Evolutionary conservation across 169 alveolate genomes (phyloP).

Genomic region (Eimeria acervulina): DNA sequence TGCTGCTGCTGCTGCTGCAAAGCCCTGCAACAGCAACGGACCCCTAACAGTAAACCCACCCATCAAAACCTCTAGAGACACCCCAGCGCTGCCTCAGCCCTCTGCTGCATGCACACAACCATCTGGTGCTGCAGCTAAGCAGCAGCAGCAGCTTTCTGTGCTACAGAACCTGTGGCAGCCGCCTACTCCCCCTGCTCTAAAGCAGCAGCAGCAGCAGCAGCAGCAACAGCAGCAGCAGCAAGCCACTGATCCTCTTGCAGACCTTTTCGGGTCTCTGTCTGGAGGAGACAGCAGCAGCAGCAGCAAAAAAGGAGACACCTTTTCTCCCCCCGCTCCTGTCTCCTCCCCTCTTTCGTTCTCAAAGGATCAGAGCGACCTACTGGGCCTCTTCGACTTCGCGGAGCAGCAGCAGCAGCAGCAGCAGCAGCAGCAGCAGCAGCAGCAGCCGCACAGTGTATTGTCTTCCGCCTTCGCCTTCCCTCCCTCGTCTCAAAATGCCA

Average conservation of each 20-base stretch:
- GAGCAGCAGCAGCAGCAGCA: background rate
- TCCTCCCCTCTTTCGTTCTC: slow-evolving; percentile 4
- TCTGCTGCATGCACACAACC: slow-evolving; percentile 60
- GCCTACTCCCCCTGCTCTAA: slow-evolving; percentile 3
- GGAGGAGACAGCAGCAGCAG: slow-evolving; percentile 47
- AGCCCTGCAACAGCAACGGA: background rate
- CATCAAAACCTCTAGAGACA: background rate
- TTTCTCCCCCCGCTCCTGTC: background rate
- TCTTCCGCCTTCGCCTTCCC: background rate
- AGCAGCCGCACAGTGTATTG: background rate
- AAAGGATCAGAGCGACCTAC: slow-evolving; percentile 34
- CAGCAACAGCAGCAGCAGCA: slow-evolving; percentile 54
- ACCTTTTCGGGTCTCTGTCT: background rate
- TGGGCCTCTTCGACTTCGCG: slow-evolving; percentile 28
- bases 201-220: slow-evolving; percentile 31
- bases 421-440: slow-evolving; percentile 67
- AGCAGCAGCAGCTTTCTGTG: slow-evolving; percentile 64
- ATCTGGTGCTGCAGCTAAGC: slow-evolving; percentile 53
- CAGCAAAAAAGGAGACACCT: background rate
- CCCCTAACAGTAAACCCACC: background rate
- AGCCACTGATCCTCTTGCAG: slow-evolving; percentile 44
- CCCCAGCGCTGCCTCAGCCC: slow-evolving; percentile 44
- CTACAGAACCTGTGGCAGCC: slow-evolving; percentile 68
- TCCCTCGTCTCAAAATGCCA: background rate
- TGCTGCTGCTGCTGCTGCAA: slow-evolving; percentile 12